A percentile compares a stretch with the other conserved stretches of the same genome.
Evolutionary conservation across 768 basidiomycete species (phyloP).

Genomic region (Termitomyces sp.): DNA sequence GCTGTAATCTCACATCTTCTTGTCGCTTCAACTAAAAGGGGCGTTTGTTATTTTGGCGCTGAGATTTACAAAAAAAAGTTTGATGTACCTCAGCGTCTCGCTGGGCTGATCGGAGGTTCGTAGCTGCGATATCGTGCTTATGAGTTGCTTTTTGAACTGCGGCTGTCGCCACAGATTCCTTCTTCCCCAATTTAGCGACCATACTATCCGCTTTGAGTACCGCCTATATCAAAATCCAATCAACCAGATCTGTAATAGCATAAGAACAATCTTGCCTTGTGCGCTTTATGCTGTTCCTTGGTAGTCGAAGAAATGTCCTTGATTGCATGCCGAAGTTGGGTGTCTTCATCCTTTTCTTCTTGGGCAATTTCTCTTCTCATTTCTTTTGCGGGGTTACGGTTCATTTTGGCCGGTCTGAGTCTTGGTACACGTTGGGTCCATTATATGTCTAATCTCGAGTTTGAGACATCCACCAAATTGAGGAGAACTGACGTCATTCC

Average conservation of each 20-base stretch:
- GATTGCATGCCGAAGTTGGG: conserved; percentile 41
- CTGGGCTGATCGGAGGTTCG: conserved; percentile 20
- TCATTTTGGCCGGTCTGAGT: conserved; percentile 2
- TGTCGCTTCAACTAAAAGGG: conserved; percentile 10
- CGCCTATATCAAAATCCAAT: conserved; percentile 4
- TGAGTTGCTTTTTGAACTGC: conserved; percentile 42
- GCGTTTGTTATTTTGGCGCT: background rate
- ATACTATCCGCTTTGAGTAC: conserved; percentile 12
- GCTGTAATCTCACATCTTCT: conserved; percentile 15
- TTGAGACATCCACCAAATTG: conserved; percentile 5
- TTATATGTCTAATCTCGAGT: conserved; percentile 1
- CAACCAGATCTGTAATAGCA: background rate
- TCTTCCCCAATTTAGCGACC: conserved; percentile 39
- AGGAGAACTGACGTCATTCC: conserved; percentile 5
- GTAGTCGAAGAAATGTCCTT: conserved; percentile 50
- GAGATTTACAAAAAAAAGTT: background rate
- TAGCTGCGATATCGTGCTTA: conserved; percentile 35
- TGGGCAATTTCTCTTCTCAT: conserved; percentile 39
- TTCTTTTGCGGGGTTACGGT: conserved; percentile 13
- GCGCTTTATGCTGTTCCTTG: conserved; percentile 45
- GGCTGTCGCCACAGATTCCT: conserved; percentile 38
- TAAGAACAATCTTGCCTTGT: conserved; percentile 33
- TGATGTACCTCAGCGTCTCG: conserved; percentile 8
- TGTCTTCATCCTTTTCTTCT: conserved; percentile 49
- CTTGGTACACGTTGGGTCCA: background rate